These are phyloP conservation scores for Salix exigua DNA, from an alignment of 345 rosid genomes.

Conservation along the genomic window DNA sequence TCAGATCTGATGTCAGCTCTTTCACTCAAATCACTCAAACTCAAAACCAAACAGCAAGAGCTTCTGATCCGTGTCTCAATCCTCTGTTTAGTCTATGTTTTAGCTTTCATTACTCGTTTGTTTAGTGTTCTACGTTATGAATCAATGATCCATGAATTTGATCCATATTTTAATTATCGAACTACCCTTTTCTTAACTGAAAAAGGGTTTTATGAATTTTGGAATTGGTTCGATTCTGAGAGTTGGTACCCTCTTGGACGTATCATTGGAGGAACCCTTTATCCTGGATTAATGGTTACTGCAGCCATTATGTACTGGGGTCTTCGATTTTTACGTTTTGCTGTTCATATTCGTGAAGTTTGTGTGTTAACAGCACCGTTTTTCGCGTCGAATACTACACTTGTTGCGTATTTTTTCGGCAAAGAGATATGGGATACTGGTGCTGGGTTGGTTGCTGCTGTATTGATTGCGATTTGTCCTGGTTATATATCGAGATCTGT, in stretches of 20 bases:
- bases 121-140: constrained; percentile 93
- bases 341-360: constrained; percentile 94
- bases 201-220: constrained; percentile 91
- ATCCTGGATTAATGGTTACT: constrained; percentile 92
- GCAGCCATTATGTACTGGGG: constrained; percentile 78
- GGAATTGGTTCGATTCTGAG: constrained; percentile 99
- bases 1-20: constrained; percentile 48
- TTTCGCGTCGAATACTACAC: constrained; percentile 88
- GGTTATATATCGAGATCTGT: constrained; percentile 95
- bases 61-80: constrained; percentile 79
- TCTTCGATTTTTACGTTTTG: constrained; percentile 60
- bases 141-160: constrained; percentile 98
- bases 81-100: constrained; percentile 76
- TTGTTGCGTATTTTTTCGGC: constrained; percentile 94
- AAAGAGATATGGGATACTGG: constrained; percentile 97
- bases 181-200: constrained; percentile 74
- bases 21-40: constrained; percentile 49
- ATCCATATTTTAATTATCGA: constrained; percentile 93
- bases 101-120: constrained; percentile 82
- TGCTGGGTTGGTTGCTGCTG: constrained; percentile 93
- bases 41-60: constrained; percentile 91
- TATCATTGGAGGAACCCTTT: constrained; percentile 91
- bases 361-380: constrained; percentile 95
- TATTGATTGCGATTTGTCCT: constrained; percentile 86
- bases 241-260: constrained; percentile 99